Evolutionary conservation across 116 monocot genomes (phyloP).

Genomic region (Trichopus zeylanicus): DNA sequence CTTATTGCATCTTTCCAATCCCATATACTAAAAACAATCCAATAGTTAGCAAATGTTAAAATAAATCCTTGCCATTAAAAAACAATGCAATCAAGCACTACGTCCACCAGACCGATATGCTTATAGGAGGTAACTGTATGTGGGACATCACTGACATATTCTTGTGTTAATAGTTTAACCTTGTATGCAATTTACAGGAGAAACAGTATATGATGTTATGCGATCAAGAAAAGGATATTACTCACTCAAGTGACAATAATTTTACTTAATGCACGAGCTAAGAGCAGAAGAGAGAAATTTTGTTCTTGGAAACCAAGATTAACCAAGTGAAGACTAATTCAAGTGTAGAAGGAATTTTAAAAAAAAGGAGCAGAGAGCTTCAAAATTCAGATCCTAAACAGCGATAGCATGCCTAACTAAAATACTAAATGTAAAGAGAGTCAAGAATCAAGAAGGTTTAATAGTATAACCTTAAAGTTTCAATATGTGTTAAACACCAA

Average conservation of each 20-base stretch:
- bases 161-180: neutral
- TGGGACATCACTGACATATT: neutral
- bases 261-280: too few species aligned
- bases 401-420: too few species aligned
- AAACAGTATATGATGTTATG: too few species aligned
- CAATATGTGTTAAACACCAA: constrained; percentile 97
- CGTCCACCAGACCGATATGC: neutral
- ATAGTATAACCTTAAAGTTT: constrained; percentile 64
- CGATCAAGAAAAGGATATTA: too few species aligned
- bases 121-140: neutral
- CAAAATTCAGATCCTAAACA: too few species aligned
- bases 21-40: constrained; percentile 56
- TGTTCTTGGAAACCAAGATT: too few species aligned
- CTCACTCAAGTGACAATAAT: too few species aligned
- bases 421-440: too few species aligned
- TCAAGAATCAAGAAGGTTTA: neutral
- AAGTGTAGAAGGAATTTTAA: too few species aligned
- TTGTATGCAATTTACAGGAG: neutral
- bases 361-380: too few species aligned
- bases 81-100: neutral
- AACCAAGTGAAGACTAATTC: too few species aligned
- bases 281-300: too few species aligned
- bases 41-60: neutral
- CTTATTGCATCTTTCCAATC: constrained; percentile 75
- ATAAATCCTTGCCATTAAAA: neutral